A percentile compares a stretch with the other conserved stretches of the same genome.
These are phyloP conservation scores for Rhizophora apiculata DNA, from an alignment of 345 rosid species.

Conservation along the genomic window DNA sequence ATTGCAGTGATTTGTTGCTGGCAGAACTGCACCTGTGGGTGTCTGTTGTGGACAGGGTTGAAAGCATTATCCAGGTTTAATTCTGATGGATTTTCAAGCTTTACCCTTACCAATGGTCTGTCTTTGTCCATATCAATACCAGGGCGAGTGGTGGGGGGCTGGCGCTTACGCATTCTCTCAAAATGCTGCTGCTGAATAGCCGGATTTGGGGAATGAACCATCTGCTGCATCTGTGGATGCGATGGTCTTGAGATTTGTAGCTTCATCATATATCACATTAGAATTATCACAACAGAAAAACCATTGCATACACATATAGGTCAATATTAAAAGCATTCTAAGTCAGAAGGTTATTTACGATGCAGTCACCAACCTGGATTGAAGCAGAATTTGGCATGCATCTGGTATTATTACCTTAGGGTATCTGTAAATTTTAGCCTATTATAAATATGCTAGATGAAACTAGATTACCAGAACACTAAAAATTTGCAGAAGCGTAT, in stretches of 20 bases:
- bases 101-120: slow-evolving; percentile 71
- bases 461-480: too few species aligned
- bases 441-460: too few species aligned
- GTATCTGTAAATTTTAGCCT: too few species aligned
- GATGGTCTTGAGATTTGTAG: slow-evolving; percentile 64
- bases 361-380: background rate
- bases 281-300: background rate
- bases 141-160: slow-evolving; percentile 53
- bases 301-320: background rate
- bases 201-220: slow-evolving; percentile 51
- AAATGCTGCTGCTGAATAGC: slow-evolving; percentile 54
- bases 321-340: background rate
- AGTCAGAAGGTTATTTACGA: background rate
- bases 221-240: slow-evolving; percentile 78
- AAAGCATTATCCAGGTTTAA: slow-evolving; percentile 58
- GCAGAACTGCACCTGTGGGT: slow-evolving; percentile 58
- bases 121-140: slow-evolving; percentile 70
- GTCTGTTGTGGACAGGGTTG: slow-evolving; percentile 51
- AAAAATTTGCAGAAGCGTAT: too few species aligned
- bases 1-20: slow-evolving; percentile 71
- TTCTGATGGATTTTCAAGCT: slow-evolving; percentile 69
- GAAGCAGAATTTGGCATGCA: background rate
- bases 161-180: slow-evolving; percentile 62
- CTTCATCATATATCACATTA: slow-evolving; percentile 18
- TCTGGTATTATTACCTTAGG: too few species aligned